These are phyloP conservation scores for Daldinia eschscholtzii DNA, from an alignment of 2,329 filamentous ascomycete species.

Conservation along the genomic window DNA sequence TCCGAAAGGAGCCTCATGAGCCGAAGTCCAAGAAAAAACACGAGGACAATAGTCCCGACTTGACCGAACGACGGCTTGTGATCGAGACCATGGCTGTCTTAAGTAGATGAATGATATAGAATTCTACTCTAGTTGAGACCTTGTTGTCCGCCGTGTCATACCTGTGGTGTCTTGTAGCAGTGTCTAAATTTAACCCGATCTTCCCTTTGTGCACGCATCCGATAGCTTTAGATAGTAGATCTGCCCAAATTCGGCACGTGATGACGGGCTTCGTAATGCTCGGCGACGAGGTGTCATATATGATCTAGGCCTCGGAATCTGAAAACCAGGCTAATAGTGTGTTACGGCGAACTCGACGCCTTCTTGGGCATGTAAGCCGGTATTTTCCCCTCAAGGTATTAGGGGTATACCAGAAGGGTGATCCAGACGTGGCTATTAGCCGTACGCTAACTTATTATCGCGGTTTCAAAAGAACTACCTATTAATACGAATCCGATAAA, in stretches of 20 bases:
- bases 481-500: background rate
- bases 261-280: background rate
- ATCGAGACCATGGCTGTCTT: background rate
- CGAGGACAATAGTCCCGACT: background rate
- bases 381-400: background rate
- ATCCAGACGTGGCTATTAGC: background rate
- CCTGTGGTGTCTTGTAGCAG: background rate
- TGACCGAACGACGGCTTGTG: background rate
- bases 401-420: background rate
- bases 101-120: background rate
- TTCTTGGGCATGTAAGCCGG: background rate
- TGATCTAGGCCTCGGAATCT: background rate
- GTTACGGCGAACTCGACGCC: background rate
- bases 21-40: background rate
- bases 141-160: background rate
- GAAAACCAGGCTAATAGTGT: background rate
- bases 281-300: background rate
- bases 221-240: background rate
- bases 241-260: background rate
- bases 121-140: background rate
- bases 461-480: background rate
- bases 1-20: background rate
- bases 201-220: background rate
- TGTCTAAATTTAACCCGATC: background rate
- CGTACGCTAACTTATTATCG: background rate